Base-by-base conservation (phyloP, 2,329 filamentous ascomycete genomes). In the Colletotrichum sp. region DNA sequence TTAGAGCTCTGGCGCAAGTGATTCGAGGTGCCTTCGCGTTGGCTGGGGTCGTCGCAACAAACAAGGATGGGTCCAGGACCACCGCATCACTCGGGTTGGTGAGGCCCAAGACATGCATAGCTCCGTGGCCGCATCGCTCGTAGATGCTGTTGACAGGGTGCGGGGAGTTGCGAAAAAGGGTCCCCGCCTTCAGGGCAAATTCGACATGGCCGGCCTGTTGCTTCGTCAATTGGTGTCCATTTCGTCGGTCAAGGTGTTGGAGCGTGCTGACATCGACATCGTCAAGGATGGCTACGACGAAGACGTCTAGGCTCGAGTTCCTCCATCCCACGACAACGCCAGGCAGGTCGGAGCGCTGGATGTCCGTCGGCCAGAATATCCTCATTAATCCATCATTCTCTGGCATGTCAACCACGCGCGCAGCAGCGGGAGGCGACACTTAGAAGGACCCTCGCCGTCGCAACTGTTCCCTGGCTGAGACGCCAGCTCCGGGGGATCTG, bases 311-410 rank as follows among this genome's bases (percentile, higher is more conserved):
- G 64, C 94, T 93, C 49, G 96, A 98, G 85, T 99, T 99, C 81
- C 94, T 93, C 95, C 96, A 99, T 82, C 97, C 97, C 63, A 99
- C 95, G 78, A 99, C 92, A 76, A 98, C 95, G 60, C 96, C 97
- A 57, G 95, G 92, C 73, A 91, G 89, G 79, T 92, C 91, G 71
- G 93, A 94, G 84, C 89, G 90, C 71, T 91, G 90, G 82, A 95
- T 92, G 87, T 98, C 96, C 82, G 94, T 94, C 81, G 97, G 98
- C 97, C 97, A 99, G 88, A 99, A 99, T 88, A 99, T 93, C 89
- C 97, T 95, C 93, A 99, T 95, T 89, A 99, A 90, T 82, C 95
- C 96, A 95, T 97, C 92, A 89, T 92, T 89, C 87, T 92, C 91
- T 88, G 91, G 88, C 92, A 93, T 93, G 89, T 89, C 90, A 87